A percentile compares a stretch with the other conserved stretches of the same genome.
phyloP scores from a whole-genome alignment of 169 alveolate genomes.

The Miamiensis avidus region DNA sequence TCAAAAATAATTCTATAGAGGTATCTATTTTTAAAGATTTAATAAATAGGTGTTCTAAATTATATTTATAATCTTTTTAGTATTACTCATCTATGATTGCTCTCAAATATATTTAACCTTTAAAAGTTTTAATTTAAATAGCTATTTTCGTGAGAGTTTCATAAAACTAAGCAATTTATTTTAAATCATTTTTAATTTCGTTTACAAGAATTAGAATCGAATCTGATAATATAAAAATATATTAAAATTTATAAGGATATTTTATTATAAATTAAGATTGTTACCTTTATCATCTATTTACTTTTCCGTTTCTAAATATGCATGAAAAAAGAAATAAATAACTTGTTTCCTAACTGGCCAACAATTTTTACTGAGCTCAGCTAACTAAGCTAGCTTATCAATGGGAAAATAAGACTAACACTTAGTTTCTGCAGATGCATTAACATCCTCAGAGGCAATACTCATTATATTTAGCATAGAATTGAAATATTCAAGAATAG shows the following conservation, averaged over 20 bases:
- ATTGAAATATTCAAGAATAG: background rate
- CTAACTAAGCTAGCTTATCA: background rate
- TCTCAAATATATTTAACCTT: too few relatives aligned
- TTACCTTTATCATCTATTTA: background rate
- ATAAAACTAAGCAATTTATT: background rate
- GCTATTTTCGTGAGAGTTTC: too few relatives aligned
- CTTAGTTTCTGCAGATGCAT: background rate
- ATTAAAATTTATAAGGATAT: background rate
- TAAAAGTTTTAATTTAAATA: too few relatives aligned
- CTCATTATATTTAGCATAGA: background rate
- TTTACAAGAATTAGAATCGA: background rate
- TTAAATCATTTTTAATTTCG: background rate
- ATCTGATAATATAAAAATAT: too few relatives aligned
- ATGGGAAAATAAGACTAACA: conserved; percentile 1
- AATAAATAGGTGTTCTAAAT: too few relatives aligned
- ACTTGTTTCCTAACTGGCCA: conserved; percentile 1
- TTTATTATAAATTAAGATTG: background rate
- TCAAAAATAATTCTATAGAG: too few relatives aligned
- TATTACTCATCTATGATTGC: too few relatives aligned
- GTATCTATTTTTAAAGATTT: too few relatives aligned
- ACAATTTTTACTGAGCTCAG: background rate
- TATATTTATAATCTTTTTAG: too few relatives aligned
- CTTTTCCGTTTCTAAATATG: background rate
- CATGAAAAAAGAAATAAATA: conserved; percentile 2
- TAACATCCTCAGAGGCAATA: conserved; percentile 1